These are phyloP conservation scores for Ophiocordyceps camponoti-saundersi DNA, from an alignment of 2,329 filamentous ascomycete species.

Conservation along the genomic window DNA sequence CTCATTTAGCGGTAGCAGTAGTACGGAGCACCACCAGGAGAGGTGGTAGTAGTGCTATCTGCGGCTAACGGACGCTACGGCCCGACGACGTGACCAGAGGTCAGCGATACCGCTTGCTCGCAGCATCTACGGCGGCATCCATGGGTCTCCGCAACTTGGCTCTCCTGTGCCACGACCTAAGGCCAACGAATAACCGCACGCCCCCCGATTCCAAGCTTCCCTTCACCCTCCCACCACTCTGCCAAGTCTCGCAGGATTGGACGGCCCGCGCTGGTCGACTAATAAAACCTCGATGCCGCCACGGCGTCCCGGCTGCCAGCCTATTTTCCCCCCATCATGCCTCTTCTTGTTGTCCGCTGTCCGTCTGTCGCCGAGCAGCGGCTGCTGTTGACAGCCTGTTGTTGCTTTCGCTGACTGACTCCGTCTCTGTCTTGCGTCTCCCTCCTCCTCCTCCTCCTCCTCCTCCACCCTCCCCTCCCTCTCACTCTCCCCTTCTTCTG, in stretches of 20 bases:
- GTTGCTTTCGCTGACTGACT: not conserved
- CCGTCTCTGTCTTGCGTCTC: not conserved
- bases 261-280: not conserved
- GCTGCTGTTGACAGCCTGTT: not conserved
- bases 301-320: not conserved
- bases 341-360: not conserved
- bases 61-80: not conserved
- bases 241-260: not conserved
- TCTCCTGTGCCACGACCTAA: not conserved
- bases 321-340: not conserved
- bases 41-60: no score
- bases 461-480: not conserved
- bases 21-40: no score
- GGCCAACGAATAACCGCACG: not conserved
- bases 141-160: not conserved
- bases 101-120: not conserved
- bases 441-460: not conserved
- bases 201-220: no score
- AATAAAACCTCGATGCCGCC: constrained; percentile 3
- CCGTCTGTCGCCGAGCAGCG: not conserved
- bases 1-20: no score
- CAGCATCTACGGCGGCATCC: not conserved
- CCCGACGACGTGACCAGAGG: not conserved
- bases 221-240: not conserved
- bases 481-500: not conserved